phyloP scores from a whole-genome alignment of 2,329 filamentous ascomycete genomes.

The Fusarium armeniacum region DNA sequence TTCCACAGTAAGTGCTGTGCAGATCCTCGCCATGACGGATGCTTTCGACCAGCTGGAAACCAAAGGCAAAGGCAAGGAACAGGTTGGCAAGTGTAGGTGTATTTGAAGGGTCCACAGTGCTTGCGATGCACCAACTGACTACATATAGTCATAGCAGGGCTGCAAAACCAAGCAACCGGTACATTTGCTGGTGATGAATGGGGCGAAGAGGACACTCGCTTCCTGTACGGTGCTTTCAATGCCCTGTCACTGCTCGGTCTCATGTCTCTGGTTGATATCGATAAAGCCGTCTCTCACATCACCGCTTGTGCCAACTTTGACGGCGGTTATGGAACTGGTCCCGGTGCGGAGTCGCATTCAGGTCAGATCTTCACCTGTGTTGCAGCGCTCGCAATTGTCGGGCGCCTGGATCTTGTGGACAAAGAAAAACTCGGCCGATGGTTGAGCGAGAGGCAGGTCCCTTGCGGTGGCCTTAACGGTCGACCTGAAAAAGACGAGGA shows the following conservation, averaged over 20 bases:
- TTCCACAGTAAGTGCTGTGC: slow-evolving; percentile 94
- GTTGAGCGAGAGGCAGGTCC: slow-evolving; percentile 92
- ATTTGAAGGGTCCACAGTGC: slow-evolving; percentile 18
- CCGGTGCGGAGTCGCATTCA: slow-evolving; percentile 93
- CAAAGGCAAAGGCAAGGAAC: slow-evolving; percentile 72
- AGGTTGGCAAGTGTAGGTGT: slow-evolving; percentile 83
- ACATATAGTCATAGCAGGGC: slow-evolving; percentile 76
- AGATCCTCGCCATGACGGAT: slow-evolving; percentile 89
- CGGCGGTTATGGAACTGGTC: slow-evolving; percentile 90
- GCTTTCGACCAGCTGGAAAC: slow-evolving; percentile 86
- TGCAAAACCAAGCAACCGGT: slow-evolving; percentile 85
- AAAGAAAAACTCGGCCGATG: slow-evolving; percentile 86
- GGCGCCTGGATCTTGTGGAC: slow-evolving; percentile 84
- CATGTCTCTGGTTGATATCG: slow-evolving; percentile 79
- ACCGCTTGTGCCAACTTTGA: slow-evolving; percentile 91
- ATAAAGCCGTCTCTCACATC: slow-evolving; percentile 84
- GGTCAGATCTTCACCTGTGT: slow-evolving; percentile 97
- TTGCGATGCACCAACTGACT: slow-evolving; percentile 43
- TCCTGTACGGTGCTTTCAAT: slow-evolving; percentile 91
- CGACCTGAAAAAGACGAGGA: slow-evolving; percentile 96
- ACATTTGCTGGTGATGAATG: slow-evolving; percentile 95
- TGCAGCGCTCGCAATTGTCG: slow-evolving; percentile 86
- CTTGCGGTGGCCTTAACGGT: slow-evolving; percentile 91
- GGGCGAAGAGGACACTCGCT: slow-evolving; percentile 96
- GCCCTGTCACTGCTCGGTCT: slow-evolving; percentile 86